These are phyloP conservation scores for Ramalina peruviana DNA, from an alignment of 495 filamentous ascomycete species.

Conservation along the genomic window DNA sequence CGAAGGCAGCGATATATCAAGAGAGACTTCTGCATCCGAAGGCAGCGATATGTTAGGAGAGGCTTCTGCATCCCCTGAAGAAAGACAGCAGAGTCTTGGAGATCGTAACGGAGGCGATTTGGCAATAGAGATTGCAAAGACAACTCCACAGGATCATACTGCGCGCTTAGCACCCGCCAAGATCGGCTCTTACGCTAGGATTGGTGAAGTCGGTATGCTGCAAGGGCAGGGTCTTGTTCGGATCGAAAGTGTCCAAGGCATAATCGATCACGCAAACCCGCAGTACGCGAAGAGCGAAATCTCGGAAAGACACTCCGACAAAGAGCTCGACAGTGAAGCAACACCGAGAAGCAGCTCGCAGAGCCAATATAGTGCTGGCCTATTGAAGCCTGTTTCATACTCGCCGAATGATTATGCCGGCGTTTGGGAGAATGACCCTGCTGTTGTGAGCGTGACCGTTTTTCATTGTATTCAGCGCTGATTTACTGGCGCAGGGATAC, in stretches of 20 bases:
- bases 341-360: background rate
- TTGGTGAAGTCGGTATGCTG: slow-evolving; percentile 10
- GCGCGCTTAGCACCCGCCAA: slow-evolving; percentile 3
- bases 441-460: slow-evolving; percentile 8
- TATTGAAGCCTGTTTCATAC: slow-evolving; percentile 8
- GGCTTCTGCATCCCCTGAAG: background rate
- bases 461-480: background rate
- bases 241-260: slow-evolving; percentile 11
- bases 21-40: background rate
- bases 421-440: slow-evolving; percentile 19
- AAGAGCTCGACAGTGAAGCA: background rate
- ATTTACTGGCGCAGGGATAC: slow-evolving; percentile 9
- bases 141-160: background rate
- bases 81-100: background rate
- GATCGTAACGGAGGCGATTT: background rate
- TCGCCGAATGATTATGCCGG: slow-evolving; percentile 12
- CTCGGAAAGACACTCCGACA: background rate
- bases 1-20: background rate
- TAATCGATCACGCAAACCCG: slow-evolving; percentile 11
- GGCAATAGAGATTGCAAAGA: background rate
- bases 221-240: slow-evolving; percentile 9
- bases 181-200: slow-evolving; percentile 9
- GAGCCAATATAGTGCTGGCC: background rate
- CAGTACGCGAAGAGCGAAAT: background rate
- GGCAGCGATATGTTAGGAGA: background rate